Base-by-base conservation (phyloP, 805 yeast genomes). In the Kuraishia capsulata region DNA sequence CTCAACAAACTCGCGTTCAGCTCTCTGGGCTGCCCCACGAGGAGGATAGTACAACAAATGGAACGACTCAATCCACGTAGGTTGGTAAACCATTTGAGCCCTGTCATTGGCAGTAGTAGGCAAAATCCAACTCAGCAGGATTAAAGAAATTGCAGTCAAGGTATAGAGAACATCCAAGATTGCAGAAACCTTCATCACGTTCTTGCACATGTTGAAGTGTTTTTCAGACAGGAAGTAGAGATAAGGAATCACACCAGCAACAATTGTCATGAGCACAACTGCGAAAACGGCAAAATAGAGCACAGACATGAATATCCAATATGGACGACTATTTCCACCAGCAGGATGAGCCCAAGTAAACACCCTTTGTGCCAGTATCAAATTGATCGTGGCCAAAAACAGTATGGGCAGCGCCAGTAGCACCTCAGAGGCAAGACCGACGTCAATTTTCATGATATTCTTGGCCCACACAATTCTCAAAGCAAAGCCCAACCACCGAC, bases 311-410 rank as follows among this genome's bases (percentile, higher is more conserved):
- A 59, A 37, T 25, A 43, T 42, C 73, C 78, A 73, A 48, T 81
- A 75, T 26, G 62, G 42, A 40, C 55, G 61, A 32, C 69, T 54
- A 17, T 74, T 66, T 30, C 88, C 89, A 9, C 77, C 69, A 37
- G 73, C 77, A 5, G 90, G 89, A 52, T 82, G 89, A 53, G 80
- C 65, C 84, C 87, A 80, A 4, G 86, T 78, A 57, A 80, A 79
- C 18, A 81, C 61, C 53, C 90, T 71, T 53, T 81, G 88, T 3
- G 85, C 85, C 38, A 82, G 58, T 18, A 80, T 70, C 54, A 80
- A 64, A 51, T 78, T 78, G 49, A 76, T 65, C 3, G 81, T 68
- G 24, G 76, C 73, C 33, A 81, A 52, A 20, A 76, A 51, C n/a
- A 78, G 71, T 14, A 76, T 67, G 3, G 87, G 77, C 8, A 78